These are phyloP conservation scores for Pochonia chlamydosporia DNA, from an alignment of 2,329 filamentous ascomycete genomes.

Conservation along the genomic window DNA sequence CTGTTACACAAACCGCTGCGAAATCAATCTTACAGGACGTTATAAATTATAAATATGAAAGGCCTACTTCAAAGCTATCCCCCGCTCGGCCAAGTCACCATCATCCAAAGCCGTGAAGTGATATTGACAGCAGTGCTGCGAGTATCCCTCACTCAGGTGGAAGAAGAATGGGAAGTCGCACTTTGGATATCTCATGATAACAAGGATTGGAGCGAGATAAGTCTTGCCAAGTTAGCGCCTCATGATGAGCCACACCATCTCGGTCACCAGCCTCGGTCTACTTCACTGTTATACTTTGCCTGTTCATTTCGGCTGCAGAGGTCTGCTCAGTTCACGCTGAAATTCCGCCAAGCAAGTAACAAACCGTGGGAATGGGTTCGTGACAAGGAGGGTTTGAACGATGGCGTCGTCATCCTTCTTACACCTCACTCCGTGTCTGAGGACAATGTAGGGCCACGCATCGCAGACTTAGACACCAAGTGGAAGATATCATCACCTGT, in stretches of 20 bases:
- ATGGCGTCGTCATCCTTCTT: slow-evolving; percentile 54
- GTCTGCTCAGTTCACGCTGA: slow-evolving; percentile 62
- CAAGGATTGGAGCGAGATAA: slow-evolving; percentile 48
- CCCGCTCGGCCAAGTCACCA: slow-evolving; percentile 69
- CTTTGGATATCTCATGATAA: slow-evolving; percentile 65
- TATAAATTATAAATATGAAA: slow-evolving; percentile 25
- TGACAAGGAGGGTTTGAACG: slow-evolving; percentile 55
- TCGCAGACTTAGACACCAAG: slow-evolving; percentile 50
- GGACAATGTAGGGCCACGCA: slow-evolving; percentile 46
- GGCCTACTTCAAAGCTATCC: slow-evolving; percentile 51
- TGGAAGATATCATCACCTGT: slow-evolving; percentile 47
- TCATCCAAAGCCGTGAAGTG: slow-evolving; percentile 42
- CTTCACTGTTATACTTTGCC: slow-evolving; percentile 46
- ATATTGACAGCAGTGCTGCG: slow-evolving; percentile 66
- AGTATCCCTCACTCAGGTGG: slow-evolving; percentile 47
- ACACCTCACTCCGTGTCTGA: slow-evolving; percentile 19
- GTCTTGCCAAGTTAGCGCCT: slow-evolving; percentile 22
- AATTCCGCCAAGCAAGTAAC: slow-evolving; percentile 50
- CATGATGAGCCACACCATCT: slow-evolving; percentile 43
- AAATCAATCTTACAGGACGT: no score
- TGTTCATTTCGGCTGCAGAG: slow-evolving; percentile 40
- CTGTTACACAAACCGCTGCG: no score
- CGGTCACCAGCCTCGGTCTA: slow-evolving; percentile 24
- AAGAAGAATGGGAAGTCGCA: slow-evolving; percentile 63
- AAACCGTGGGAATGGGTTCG: slow-evolving; percentile 66